A percentile compares a stretch with the other conserved stretches of the same genome.
Conservation (phyloP, 2,329 filamentous ascomycete genomes). For the Pyrenochaeta sp. region DNA sequence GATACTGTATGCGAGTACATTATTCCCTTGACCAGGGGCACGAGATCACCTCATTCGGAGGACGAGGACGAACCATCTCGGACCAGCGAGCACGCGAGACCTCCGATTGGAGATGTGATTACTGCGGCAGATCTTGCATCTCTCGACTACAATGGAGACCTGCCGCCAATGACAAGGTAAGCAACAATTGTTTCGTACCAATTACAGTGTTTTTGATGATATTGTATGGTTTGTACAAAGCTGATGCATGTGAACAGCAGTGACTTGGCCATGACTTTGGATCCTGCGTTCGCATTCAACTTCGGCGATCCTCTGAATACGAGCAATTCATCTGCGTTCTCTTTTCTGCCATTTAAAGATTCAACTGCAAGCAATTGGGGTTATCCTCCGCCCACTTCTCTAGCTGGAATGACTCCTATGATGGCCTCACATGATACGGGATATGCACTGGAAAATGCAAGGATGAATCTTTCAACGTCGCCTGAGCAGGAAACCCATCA, state of each 20-base stretch:
- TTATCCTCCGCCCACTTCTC: not conserved
- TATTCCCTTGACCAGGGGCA: slow-evolving; percentile 21
- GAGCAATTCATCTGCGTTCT: too few species aligned
- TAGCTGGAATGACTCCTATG: not conserved
- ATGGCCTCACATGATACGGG: not conserved
- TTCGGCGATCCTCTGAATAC: not conserved
- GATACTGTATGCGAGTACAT: slow-evolving; percentile 20
- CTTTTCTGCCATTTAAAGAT: not conserved
- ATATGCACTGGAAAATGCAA: not conserved
- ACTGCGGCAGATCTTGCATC: not conserved
- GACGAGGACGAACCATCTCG: not conserved
- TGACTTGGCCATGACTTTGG: not conserved
- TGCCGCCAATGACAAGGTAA: slow-evolving; percentile 1
- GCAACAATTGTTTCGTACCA: too few species aligned
- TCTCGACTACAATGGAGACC: not conserved
- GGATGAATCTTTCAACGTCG: not conserved
- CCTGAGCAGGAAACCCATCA: not conserved
- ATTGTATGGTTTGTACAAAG: too few species aligned
- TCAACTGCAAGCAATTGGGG: not conserved
- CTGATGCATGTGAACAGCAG: not conserved
- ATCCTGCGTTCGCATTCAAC: not conserved
- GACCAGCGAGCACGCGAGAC: slow-evolving; percentile 1
- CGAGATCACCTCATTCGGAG: not conserved
- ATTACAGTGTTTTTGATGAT: too few species aligned
- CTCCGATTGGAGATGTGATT: not conserved